Evolutionary conservation across 306 rosid species (phyloP).

Genomic region (Vigna mungo): DNA sequence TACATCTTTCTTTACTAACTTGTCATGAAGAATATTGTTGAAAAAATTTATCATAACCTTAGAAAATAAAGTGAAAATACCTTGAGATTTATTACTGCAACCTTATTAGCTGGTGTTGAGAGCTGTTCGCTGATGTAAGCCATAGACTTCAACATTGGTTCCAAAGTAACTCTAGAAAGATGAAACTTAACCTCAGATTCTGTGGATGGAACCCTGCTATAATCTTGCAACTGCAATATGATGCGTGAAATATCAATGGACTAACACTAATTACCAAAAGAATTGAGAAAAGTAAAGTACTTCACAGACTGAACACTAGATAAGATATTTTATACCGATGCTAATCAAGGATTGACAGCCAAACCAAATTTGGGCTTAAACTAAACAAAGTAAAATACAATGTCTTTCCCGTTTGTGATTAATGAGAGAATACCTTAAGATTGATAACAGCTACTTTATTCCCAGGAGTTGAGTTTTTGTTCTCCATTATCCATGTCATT

Average conservation of each 20-base stretch:
- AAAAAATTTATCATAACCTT: conserved; percentile 21
- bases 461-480: conserved; percentile 78
- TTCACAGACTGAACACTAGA: conserved; percentile 11
- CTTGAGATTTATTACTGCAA: conserved; percentile 94
- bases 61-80: conserved; percentile 47
- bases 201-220: conserved; percentile 69
- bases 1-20: conserved; percentile 15
- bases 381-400: conserved; percentile 22
- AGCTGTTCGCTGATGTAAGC: conserved; percentile 91
- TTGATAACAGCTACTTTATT: conserved; percentile 86
- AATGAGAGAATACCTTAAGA: conserved; percentile 68
- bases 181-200: conserved; percentile 97
- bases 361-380: conserved; percentile 21
- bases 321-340: conserved; percentile 23
- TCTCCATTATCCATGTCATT: conserved; percentile 99
- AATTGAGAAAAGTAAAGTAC: conserved; percentile 28
- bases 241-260: conserved; percentile 34
- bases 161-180: conserved; percentile 83
- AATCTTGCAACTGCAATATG: conserved; percentile 82
- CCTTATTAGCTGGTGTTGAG: conserved; percentile 90
- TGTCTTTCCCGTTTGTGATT: conserved; percentile 1
- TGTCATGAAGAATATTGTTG: conserved; percentile 10
- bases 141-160: conserved; percentile 98
- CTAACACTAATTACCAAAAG: conserved; percentile 16
- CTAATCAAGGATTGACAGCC: conserved; percentile 34